Base-by-base conservation (phyloP, 164 flowering plant genomes). In the Sedum album region DNA sequence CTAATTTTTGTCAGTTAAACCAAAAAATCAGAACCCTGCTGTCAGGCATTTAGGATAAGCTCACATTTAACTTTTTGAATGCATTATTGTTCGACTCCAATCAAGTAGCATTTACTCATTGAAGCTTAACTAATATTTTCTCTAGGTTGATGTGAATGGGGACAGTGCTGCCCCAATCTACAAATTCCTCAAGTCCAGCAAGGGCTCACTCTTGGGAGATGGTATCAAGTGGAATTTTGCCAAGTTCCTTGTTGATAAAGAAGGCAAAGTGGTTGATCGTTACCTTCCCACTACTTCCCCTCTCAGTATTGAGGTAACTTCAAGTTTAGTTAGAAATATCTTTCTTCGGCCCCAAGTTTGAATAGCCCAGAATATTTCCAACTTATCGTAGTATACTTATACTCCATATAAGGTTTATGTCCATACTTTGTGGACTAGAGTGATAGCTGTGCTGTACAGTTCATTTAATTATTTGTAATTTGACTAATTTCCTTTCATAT, bases 61-160 rank as follows among this genome's bases (percentile, higher is more conserved):
- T 35, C 38, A 35, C 38, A 35, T n/a, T n/a, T n/a, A 7, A 35
- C 3, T 35, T 35, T 35, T 35, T 3, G 38, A 7, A 35, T 35
- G 38, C 38, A 7, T 3, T 3, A 35, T 35, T 3, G 38, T 3
- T 35, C 7, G 3, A 35, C 3, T 35, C 38, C 38, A 35, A 3
- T 3, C 38, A 35, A n/a, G 38, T 35, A 7, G n/a, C n/a, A n/a
- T n/a, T 35, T 35, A 7, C 38, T 35, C 38, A 35, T 35, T 7
- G 38, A 35, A 35, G 38, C 38, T 3, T 35, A 7, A 35, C 38
- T 35, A 7, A 3, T n/a, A n/a, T 3, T 35, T 46, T 15, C 20
- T 46, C 5, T 46, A 46, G n/a, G 51, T 46, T 68, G 26, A 68
- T 76, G 31, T 78, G 51, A 46, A 46, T 46, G 51, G 51, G 51